Base-by-base conservation (phyloP, 768 basidiomycete species). In the Lentinula lateritia region DNA sequence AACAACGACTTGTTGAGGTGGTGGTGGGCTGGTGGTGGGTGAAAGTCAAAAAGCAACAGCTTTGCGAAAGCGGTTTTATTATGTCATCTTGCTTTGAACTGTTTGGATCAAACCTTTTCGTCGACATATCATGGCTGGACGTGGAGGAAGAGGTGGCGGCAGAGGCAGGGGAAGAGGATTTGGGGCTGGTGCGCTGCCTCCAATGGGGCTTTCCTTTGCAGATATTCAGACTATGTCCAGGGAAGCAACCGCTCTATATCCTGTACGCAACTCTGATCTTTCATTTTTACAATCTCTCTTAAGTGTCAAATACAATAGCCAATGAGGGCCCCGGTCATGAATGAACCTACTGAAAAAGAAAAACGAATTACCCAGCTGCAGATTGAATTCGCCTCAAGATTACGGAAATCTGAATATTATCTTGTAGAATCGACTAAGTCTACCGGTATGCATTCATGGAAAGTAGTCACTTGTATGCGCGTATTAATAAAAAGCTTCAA, bases 201-300 rank as follows among this genome's bases (percentile, higher is more conserved):
- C 90, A 0, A 90, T 92, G 86, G 92, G 92, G 18, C 80, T 93
- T 35, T 86, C 87, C 6, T 90, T 89, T 69, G 83, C 87, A 46
- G 92, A 94, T 70, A 79, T 94, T 56, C 89, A 91, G 70, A 80
- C 84, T 53, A 74, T 93, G 68, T 88, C 89, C 16, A 78, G 88
- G 61, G 92, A 93, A 71, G 87, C 80, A 61, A 87, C 88, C 43
- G 85, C 85, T 34, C 75, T 92, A 70, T 94, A 92, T 76, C 92
- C 92, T 53, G 91, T 92, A 80, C 75, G 90, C n/a, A 28, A 28
- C 34, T 6, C 35, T 67, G 36, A 7, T 38, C 38, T 20, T 2
- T 32, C 15, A 43, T 55, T 9, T n/a, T 13, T 55, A 39, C 61
- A 43, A 54, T 39, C 48, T 50, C 41, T 60, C 50, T 45, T 63